phyloP scores from a whole-genome alignment of 805 yeast genomes.

The Clavispora phyllophila region DNA sequence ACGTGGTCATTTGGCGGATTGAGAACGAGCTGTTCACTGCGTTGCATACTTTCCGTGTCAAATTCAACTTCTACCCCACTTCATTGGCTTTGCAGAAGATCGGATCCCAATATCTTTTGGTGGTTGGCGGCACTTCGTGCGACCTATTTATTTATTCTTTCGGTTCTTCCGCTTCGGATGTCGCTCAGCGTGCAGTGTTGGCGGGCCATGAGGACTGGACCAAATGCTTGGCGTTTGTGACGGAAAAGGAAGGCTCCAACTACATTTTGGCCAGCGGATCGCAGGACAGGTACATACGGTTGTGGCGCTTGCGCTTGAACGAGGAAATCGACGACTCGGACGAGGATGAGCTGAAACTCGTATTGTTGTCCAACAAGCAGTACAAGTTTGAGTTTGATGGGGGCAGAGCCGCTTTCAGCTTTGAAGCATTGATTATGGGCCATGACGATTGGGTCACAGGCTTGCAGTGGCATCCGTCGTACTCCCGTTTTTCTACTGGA shows the following conservation, averaged over 20 bases:
- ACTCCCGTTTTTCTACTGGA: slow-evolving; percentile 1
- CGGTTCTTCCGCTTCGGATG: slow-evolving; percentile 1
- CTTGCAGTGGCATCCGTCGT: slow-evolving; percentile 68
- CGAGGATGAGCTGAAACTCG: slow-evolving; percentile 48
- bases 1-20: slow-evolving; percentile 47
- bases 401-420: slow-evolving; percentile 53
- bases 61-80: slow-evolving; percentile 46
- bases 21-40: slow-evolving; percentile 18
- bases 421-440: slow-evolving; percentile 94
- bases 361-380: slow-evolving; percentile 65
- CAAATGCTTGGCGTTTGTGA: slow-evolving; percentile 60
- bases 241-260: slow-evolving; percentile 43
- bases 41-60: slow-evolving; percentile 29
- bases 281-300: slow-evolving; percentile 85
- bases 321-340: slow-evolving; percentile 53
- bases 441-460: slow-evolving; percentile 97
- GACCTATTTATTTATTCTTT: slow-evolving; percentile 52
- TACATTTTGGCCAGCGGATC: slow-evolving; percentile 81
- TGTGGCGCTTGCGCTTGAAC: slow-evolving; percentile 72
- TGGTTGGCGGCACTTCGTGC: slow-evolving; percentile 69
- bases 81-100: slow-evolving; percentile 31
- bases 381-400: slow-evolving; percentile 45
- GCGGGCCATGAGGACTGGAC: slow-evolving; percentile 98
- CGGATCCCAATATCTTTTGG: slow-evolving; percentile 41
- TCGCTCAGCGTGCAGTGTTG: slow-evolving; percentile 21